Conservation (phyloP, 1,284 basidiomycete genomes). For the Irpex lacteus region DNA sequence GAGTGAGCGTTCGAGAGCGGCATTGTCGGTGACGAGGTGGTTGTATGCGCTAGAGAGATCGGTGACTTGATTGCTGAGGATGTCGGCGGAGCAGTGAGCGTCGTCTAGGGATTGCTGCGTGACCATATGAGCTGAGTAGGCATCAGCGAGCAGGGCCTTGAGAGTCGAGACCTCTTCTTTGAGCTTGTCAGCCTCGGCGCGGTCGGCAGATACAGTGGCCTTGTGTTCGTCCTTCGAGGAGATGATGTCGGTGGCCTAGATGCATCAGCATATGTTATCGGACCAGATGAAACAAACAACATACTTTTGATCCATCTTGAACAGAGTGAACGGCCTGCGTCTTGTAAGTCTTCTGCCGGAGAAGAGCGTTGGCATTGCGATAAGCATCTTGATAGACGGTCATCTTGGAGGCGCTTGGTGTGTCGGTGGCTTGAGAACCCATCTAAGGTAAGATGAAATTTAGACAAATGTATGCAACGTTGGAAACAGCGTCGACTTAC, state of each 20-base stretch:
- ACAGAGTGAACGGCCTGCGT: background rate
- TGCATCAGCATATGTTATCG: background rate
- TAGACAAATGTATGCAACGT: background rate
- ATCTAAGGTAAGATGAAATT: background rate
- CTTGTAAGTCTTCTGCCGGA: background rate
- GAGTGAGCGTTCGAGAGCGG: background rate
- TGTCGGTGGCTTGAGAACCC: background rate
- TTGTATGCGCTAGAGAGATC: background rate
- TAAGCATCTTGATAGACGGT: background rate
- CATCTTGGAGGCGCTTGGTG: background rate
- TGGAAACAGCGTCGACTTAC: background rate
- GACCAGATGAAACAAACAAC: background rate
- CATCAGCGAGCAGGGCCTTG: background rate
- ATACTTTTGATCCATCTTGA: background rate
- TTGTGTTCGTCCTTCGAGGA: too few species aligned
- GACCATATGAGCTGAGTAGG: background rate
- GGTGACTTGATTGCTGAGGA: background rate
- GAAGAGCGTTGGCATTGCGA: background rate
- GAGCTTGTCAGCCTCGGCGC: background rate
- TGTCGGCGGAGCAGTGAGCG: background rate
- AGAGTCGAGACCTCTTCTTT: background rate
- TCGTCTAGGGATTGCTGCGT: too few species aligned
- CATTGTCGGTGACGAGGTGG: background rate
- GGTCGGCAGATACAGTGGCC: too few species aligned
- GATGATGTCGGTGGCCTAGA: background rate